Base-by-base conservation (phyloP, 2,329 filamentous ascomycete genomes). In the Exutisphaerella laricina region DNA sequence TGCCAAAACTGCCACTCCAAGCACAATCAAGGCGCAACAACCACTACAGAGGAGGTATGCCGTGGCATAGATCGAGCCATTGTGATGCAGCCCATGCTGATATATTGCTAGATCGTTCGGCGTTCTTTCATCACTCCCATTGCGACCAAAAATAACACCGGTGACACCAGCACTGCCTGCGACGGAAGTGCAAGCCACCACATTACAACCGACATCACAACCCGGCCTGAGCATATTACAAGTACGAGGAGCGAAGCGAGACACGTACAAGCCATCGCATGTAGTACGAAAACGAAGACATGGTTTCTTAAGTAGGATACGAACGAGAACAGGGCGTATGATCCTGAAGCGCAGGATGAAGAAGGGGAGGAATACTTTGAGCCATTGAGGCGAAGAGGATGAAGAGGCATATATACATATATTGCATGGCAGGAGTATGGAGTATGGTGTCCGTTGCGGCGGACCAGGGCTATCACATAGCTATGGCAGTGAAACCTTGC, bases 231-330 rank as follows among this genome's bases (percentile, higher is more conserved):
- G 58, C 7, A 49, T 60, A 25, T 57, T 63, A 17, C 69, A 72
- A 53, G 64, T 71, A 16, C 64, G 70, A 29, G 68, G 66, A 52
- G 69, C 66, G 2, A 71, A 70, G 20, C 69, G 78, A 50, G 64
- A 73, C 44, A 82, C 79, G 30, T 81, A 71, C 56, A 75, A 76
- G 42, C 77, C 78, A 7, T 78, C 73, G 38, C 74, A 80, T 49
- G 58, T 72, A 32, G 74, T 80, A 30, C 69, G 79, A 59, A 82
- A 82, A 66, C 68, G 79, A 49, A 69, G 78, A 54, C 75, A 79
- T 63, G 78, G 78, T 2, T 82, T 79, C 56, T 58, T 82, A 46
- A 65, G 71, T 7, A 62, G 79, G 54, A 50, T 78, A 48, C 67
- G 67, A 56, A 70, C 69, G 16, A 69, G 71, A 56, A 74, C 70